Evolutionary conservation across 2,329 filamentous ascomycete species (phyloP).

Genomic region (Lecanosticta acicola): DNA sequence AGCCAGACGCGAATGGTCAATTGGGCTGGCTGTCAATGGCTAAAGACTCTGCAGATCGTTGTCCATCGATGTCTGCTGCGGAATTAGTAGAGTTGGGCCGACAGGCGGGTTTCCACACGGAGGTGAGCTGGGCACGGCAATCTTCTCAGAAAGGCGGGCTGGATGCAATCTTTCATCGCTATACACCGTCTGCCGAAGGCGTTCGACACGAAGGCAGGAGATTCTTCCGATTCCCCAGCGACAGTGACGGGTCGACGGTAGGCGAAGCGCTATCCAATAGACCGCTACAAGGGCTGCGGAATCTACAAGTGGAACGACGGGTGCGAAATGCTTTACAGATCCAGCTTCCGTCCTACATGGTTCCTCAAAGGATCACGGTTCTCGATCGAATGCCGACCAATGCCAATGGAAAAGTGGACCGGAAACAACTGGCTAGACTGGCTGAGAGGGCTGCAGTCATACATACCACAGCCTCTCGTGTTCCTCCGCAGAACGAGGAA

Average conservation of each 20-base stretch:
- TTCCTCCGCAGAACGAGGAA: slow-evolving; percentile 2
- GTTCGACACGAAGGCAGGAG: too few species aligned
- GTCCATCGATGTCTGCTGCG: slow-evolving; percentile 1
- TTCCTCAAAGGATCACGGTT: slow-evolving; percentile 1
- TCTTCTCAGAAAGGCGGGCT: slow-evolving; percentile 8
- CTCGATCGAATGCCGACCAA: slow-evolving; percentile 5
- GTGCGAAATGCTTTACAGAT: slow-evolving; percentile 1
- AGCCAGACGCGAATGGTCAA: neutral
- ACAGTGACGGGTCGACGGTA: slow-evolving; percentile 31
- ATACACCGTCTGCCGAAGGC: neutral
- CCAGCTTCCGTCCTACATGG: slow-evolving; percentile 7
- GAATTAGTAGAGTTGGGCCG: slow-evolving; percentile 8
- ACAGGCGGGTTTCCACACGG: slow-evolving; percentile 2
- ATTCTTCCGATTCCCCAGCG: slow-evolving; percentile 6
- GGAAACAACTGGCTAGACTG: slow-evolving; percentile 3
- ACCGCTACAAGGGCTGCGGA: slow-evolving; percentile 1
- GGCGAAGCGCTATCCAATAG: neutral
- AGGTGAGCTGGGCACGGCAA: slow-evolving; percentile 13
- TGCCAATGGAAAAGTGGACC: slow-evolving; percentile 8
- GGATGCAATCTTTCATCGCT: slow-evolving; percentile 12
- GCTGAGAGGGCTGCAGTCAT: neutral
- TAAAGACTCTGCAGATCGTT: neutral
- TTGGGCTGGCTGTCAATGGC: neutral
- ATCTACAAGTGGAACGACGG: neutral
- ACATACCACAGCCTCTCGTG: neutral